Conservation (phyloP, 805 yeast genomes). For the Lipomyces orientalis region DNA sequence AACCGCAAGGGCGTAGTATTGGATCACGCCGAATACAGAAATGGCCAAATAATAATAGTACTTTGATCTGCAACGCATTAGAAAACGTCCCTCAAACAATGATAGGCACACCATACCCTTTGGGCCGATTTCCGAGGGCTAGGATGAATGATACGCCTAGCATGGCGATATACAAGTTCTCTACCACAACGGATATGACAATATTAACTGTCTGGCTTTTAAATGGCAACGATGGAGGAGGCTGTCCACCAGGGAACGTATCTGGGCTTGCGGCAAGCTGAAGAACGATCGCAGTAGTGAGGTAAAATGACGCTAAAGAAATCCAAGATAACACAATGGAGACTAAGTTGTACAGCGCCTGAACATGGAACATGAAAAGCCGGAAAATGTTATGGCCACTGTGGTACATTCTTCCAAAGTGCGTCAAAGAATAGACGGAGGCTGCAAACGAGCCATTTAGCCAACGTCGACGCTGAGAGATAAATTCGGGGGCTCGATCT, state of each 20-base stretch:
- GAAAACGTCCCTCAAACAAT: background rate
- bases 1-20: slow-evolving; percentile 63
- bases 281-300: slow-evolving; percentile 67
- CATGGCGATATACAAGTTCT: slow-evolving; percentile 63
- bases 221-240: slow-evolving; percentile 40
- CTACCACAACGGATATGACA: slow-evolving; percentile 46
- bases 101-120: slow-evolving; percentile 47
- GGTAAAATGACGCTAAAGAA: slow-evolving; percentile 64
- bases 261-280: slow-evolving; percentile 51
- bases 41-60: slow-evolving; percentile 60
- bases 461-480: slow-evolving; percentile 71
- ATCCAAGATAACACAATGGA: slow-evolving; percentile 67
- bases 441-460: slow-evolving; percentile 74
- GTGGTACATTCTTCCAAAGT: slow-evolving; percentile 61
- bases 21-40: slow-evolving; percentile 62
- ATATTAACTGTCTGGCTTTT: slow-evolving; percentile 17
- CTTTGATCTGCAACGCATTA: slow-evolving; percentile 46
- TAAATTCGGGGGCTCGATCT: slow-evolving; percentile 63
- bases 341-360: slow-evolving; percentile 60
- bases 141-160: slow-evolving; percentile 64
- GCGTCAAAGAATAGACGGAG: slow-evolving; percentile 60
- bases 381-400: slow-evolving; percentile 60
- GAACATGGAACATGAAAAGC: slow-evolving; percentile 58
- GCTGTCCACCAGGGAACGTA: slow-evolving; percentile 38
- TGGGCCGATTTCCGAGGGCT: slow-evolving; percentile 69